These are phyloP conservation scores for Ogataea pignaliae DNA, from an alignment of 805 yeast genomes.

Conservation along the genomic window DNA sequence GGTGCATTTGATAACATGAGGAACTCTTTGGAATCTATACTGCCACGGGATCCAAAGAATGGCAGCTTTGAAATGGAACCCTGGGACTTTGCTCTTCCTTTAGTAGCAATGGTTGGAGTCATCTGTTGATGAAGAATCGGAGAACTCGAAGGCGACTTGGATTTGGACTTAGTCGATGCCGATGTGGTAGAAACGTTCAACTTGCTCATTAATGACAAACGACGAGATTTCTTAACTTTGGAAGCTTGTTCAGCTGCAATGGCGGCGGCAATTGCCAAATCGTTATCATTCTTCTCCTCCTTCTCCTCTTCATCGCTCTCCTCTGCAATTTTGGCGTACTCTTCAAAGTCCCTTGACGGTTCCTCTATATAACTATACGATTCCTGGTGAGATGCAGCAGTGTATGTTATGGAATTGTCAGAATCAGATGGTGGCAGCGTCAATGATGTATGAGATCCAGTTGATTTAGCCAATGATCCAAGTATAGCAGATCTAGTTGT, in stretches of 20 bases:
- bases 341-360: slow-evolving; percentile 19
- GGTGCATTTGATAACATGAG: neutral
- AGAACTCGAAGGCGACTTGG: slow-evolving; percentile 5
- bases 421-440: slow-evolving; percentile 16
- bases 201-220: slow-evolving; percentile 12
- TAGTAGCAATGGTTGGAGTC: slow-evolving; percentile 6
- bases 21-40: slow-evolving; percentile 9
- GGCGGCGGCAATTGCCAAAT: neutral
- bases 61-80: slow-evolving; percentile 15
- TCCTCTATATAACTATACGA: slow-evolving; percentile 9
- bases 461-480: slow-evolving; percentile 27
- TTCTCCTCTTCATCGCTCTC: slow-evolving; percentile 3
- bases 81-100: slow-evolving; percentile 16
- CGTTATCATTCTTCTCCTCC: neutral
- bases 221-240: slow-evolving; percentile 13
- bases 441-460: slow-evolving; percentile 29
- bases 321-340: slow-evolving; percentile 13
- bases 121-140: slow-evolving; percentile 6
- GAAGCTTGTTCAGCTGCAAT: neutral
- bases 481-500: slow-evolving; percentile 26
- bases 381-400: neutral
- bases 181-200: slow-evolving; percentile 5
- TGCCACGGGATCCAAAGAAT: slow-evolving; percentile 15
- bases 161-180: neutral
- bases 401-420: slow-evolving; percentile 9